A percentile compares a stretch with the other conserved stretches of the same genome.
Evolutionary conservation across 768 basidiomycete genomes (phyloP).

Genomic region (Mycena galericulata): DNA sequence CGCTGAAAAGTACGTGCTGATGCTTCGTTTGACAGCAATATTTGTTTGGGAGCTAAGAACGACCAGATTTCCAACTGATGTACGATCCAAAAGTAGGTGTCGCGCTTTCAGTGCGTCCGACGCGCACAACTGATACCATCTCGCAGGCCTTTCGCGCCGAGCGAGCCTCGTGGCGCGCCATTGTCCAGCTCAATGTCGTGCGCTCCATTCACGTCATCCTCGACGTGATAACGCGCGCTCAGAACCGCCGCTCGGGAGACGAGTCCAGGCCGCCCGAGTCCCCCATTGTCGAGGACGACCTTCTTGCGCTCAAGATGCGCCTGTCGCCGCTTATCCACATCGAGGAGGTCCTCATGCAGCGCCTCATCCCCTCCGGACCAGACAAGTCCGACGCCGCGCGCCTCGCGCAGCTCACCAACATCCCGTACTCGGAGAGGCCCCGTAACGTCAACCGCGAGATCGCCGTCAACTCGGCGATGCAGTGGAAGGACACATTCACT

Average conservation of each 20-base stretch:
- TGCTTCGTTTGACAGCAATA: not conserved
- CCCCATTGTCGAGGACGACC: slow-evolving; percentile 42
- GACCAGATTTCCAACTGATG: slow-evolving; percentile 72
- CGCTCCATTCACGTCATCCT: slow-evolving; percentile 75
- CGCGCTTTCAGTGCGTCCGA: not conserved
- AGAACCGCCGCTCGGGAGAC: slow-evolving; percentile 27
- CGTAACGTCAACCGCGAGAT: slow-evolving; percentile 55
- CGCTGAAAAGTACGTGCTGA: slow-evolving; percentile 73
- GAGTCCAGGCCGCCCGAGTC: slow-evolving; percentile 31
- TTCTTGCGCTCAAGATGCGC: slow-evolving; percentile 65
- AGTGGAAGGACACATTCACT: slow-evolving; percentile 64
- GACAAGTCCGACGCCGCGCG: slow-evolving; percentile 46
- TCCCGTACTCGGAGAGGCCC: slow-evolving; percentile 42
- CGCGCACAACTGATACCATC: not conserved
- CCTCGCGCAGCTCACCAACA: slow-evolving; percentile 35
- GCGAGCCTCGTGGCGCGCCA: slow-evolving; percentile 72
- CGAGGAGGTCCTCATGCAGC: slow-evolving; percentile 69
- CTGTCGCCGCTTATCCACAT: slow-evolving; percentile 72
- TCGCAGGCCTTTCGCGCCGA: slow-evolving; percentile 67
- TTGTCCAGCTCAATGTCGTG: slow-evolving; percentile 79
- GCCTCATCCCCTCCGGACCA: slow-evolving; percentile 62
- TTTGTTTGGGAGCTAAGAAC: slow-evolving; percentile 21
- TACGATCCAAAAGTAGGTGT: slow-evolving; percentile 65
- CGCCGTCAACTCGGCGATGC: slow-evolving; percentile 61
- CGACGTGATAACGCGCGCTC: slow-evolving; percentile 59